phyloP scores from a whole-genome alignment of 306 rosid genomes.

The Rosa chinensis region DNA sequence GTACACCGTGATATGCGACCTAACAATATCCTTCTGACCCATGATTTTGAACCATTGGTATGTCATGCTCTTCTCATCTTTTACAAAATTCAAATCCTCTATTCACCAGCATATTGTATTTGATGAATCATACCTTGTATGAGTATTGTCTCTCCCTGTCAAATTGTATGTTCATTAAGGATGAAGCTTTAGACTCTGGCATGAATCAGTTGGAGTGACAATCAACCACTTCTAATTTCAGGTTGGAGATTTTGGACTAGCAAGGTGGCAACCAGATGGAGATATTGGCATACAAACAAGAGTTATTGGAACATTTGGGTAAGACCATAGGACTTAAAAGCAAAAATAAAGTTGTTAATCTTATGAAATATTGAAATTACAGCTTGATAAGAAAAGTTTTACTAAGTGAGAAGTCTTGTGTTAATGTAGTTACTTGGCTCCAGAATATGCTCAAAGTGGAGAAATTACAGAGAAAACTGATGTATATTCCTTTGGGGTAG shows the following conservation, averaged over 20 bases:
- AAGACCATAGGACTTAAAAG: background rate
- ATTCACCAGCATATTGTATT: background rate
- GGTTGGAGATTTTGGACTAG: conserved; percentile 99
- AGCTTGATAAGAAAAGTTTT: background rate
- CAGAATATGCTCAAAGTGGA: conserved; percentile 98
- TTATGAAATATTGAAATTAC: background rate
- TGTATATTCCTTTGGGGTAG: conserved; percentile 89
- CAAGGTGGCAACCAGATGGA: conserved; percentile 99
- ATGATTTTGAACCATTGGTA: conserved; percentile 96
- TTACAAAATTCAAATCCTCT: background rate
- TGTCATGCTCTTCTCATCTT: conserved; percentile 30
- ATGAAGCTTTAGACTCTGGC: background rate
- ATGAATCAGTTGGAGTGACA: background rate
- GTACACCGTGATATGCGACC: conserved; percentile 97
- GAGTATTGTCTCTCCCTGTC: background rate
- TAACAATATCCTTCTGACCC: conserved; percentile 93
- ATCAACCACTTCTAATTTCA: conserved; percentile 28
- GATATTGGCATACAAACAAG: conserved; percentile 88
- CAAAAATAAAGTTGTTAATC: background rate
- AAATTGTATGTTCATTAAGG: background rate
- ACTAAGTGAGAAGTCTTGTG: conserved; percentile 13
- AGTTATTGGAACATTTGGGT: conserved; percentile 96
- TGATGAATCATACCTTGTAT: background rate
- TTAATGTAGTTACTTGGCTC: conserved; percentile 75
- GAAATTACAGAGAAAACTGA: conserved; percentile 97